Conservation (phyloP, 352 stramenopile genomes). For the Pythium pyrilobum region DNA sequence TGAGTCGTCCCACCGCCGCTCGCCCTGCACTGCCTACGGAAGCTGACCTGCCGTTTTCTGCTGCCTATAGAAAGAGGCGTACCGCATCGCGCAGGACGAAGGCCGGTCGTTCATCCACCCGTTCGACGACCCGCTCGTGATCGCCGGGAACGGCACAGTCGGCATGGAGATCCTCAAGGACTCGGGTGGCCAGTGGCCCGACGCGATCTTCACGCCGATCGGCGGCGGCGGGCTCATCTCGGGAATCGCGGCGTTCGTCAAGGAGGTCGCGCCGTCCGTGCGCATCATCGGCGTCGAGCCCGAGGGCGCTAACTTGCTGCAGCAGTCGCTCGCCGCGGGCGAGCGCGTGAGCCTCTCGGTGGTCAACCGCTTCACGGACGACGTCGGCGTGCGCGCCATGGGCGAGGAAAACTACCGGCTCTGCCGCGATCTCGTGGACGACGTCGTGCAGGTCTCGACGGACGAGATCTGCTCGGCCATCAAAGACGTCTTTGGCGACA, state of each 20-base stretch:
- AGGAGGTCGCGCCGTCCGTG: conserved; percentile 79
- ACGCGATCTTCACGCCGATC: conserved; percentile 97
- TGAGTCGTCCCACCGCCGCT: conserved; percentile 11
- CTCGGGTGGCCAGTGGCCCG: conserved; percentile 83
- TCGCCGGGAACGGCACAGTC: conserved; percentile 97
- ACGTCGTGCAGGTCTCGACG: conserved; percentile 95
- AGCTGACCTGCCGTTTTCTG: not conserved
- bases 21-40: not conserved
- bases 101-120: conserved; percentile 95
- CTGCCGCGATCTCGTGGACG: conserved; percentile 92
- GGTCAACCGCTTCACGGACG: conserved; percentile 97
- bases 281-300: conserved; percentile 97
- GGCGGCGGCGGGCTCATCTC: conserved; percentile 96
- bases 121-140: conserved; percentile 97
- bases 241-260: conserved; percentile 92
- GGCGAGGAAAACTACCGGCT: conserved; percentile 95
- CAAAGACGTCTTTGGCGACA: conserved; percentile 92
- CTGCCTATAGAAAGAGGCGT: conserved; percentile 80
- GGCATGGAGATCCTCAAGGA: conserved; percentile 92
- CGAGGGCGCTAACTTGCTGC: conserved; percentile 93
- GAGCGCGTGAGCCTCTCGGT: conserved; percentile 85
- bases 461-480: conserved; percentile 95
- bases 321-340: conserved; percentile 76
- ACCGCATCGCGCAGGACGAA: conserved; percentile 87
- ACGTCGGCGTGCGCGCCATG: conserved; percentile 92